Percentiles rank a stretch among this genome's conserved stretches.
phyloP scores from a whole-genome alignment of 2,329 filamentous ascomycete species.

The Diaporthe amygdali region DNA sequence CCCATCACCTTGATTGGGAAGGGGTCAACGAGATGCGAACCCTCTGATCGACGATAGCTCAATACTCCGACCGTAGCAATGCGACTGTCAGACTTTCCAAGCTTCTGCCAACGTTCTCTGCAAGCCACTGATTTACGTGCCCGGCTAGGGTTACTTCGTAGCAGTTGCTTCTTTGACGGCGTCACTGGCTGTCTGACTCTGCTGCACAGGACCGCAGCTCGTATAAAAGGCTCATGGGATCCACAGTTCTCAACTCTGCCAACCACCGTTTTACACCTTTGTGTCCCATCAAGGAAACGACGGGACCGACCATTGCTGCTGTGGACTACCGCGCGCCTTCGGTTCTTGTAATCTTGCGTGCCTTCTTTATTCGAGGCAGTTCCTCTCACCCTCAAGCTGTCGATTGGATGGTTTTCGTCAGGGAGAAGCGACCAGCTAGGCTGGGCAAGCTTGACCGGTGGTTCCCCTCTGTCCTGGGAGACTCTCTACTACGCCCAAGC shows the following conservation, averaged over 20 bases:
- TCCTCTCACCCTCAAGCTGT: neutral
- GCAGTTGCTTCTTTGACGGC: neutral
- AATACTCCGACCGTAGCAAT: neutral
- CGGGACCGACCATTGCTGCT: neutral
- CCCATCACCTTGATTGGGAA: neutral
- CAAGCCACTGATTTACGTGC: constrained; percentile 5
- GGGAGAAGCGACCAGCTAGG: neutral
- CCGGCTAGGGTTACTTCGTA: neutral
- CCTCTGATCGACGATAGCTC: constrained; percentile 2
- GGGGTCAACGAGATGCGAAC: constrained; percentile 8
- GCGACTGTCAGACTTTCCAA: neutral
- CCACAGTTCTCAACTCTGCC: neutral
- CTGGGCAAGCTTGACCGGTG: neutral
- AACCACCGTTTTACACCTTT: constrained; percentile 5
- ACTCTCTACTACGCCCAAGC: neutral
- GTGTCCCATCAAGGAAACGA: neutral
- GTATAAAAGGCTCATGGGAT: neutral
- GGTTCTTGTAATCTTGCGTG: neutral
- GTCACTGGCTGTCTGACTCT: neutral
- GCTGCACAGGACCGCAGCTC: neutral
- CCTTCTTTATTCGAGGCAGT: neutral
- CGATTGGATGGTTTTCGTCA: neutral
- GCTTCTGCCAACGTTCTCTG: neutral
- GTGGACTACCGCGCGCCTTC: neutral
- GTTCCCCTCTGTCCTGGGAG: neutral